Evolutionary conservation across 2,329 filamentous ascomycete genomes (phyloP).

Genomic region (Mycosphaerella arachidis): DNA sequence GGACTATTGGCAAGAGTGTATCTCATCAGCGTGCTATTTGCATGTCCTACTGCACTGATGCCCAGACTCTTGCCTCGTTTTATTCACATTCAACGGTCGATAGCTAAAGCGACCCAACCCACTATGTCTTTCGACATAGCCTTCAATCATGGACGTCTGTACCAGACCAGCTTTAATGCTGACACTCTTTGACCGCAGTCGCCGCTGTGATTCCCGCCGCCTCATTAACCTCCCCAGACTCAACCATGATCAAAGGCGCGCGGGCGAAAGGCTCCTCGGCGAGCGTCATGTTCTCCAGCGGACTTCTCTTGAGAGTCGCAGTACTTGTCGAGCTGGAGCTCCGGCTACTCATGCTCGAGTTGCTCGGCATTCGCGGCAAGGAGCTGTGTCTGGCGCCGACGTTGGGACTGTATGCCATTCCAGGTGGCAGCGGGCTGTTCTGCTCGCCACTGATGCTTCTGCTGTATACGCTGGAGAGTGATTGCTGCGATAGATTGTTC

Average conservation of each 20-base stretch:
- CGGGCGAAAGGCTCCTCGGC: constrained; percentile 5
- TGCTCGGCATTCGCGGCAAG: background rate
- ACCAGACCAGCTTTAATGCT: background rate
- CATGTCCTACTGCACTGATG: too few species aligned
- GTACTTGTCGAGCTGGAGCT: constrained; percentile 16
- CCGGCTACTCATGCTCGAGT: constrained; percentile 1
- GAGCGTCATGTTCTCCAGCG: constrained; percentile 13
- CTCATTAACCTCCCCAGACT: constrained; percentile 15
- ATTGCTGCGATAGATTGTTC: constrained; percentile 21
- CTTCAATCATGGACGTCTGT: constrained; percentile 4
- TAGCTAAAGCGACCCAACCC: background rate
- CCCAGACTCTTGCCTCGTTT: too few species aligned
- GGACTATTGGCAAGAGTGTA: too few species aligned
- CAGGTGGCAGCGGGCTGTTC: constrained; percentile 2
- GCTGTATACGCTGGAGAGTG: constrained; percentile 30
- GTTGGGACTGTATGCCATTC: background rate
- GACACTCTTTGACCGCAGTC: background rate
- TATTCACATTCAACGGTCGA: background rate
- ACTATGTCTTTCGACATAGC: constrained; percentile 13
- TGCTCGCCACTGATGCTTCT: constrained; percentile 25
- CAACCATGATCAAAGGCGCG: background rate
- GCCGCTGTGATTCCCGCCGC: constrained; percentile 12
- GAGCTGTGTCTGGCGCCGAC: background rate
- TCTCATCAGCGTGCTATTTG: too few species aligned
- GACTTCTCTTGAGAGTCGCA: constrained; percentile 16